phyloP scores from a whole-genome alignment of 1,284 basidiomycete species.

The Pseudozyma sp. region DNA sequence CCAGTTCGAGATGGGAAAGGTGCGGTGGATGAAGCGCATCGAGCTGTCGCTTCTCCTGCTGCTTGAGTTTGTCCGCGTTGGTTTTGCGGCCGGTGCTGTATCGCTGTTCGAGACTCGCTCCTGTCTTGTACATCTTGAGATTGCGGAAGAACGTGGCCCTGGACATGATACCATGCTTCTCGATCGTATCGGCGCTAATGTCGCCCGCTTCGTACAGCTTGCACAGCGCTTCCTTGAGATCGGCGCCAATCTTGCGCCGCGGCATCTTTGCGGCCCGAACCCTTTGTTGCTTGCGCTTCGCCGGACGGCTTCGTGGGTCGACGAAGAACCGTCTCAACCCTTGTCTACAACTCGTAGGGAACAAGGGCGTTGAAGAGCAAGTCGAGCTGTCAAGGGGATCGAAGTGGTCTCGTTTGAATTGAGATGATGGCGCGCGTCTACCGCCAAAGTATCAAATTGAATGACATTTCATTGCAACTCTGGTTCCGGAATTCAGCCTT shows the following conservation, averaged over 20 bases:
- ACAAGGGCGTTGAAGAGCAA: neutral
- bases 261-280: conserved; percentile 24
- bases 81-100: conserved; percentile 52
- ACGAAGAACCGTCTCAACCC: too few relatives aligned
- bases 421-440: conserved; percentile 19
- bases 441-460: conserved; percentile 32
- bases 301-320: too few relatives aligned
- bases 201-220: conserved; percentile 55
- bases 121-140: conserved; percentile 50
- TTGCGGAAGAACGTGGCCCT: conserved; percentile 52
- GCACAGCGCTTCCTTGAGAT: conserved; percentile 53
- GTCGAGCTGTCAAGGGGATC: conserved; percentile 29
- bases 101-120: conserved; percentile 48
- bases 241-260: conserved; percentile 50
- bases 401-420: conserved; percentile 37
- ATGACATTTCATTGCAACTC: conserved; percentile 54
- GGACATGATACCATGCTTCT: conserved; percentile 54
- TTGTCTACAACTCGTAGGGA: too few relatives aligned
- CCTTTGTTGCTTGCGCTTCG: neutral
- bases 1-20: conserved; percentile 32
- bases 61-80: conserved; percentile 49
- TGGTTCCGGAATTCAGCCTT: neutral
- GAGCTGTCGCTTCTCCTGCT: conserved; percentile 42
- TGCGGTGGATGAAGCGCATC: conserved; percentile 32
- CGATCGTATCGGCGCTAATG: conserved; percentile 48